Conservation (phyloP, 2,329 filamentous ascomycete species). For the Ophiostoma piceae region DNA sequence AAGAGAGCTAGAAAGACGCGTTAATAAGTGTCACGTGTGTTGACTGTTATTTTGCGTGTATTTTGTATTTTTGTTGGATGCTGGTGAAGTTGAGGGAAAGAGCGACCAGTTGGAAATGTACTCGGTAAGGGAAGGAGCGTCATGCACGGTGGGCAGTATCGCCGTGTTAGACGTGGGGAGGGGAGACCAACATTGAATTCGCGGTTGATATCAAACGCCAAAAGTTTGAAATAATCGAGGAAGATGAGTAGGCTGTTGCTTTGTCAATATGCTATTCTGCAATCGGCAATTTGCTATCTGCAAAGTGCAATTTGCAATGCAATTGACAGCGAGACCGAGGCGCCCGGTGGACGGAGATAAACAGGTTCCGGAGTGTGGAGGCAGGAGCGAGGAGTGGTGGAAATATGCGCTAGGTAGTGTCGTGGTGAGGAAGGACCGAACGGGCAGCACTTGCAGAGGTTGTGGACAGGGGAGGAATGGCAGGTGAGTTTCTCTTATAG, state of each 20-base stretch:
- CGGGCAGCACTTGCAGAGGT: too few relatives aligned
- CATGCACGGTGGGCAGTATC: background rate
- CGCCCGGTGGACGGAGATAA: constrained; percentile 20
- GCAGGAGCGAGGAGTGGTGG: background rate
- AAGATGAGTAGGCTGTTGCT: background rate
- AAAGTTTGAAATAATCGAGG: background rate
- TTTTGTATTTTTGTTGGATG: background rate
- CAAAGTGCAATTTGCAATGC: background rate
- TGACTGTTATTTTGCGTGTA: background rate
- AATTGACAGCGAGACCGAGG: constrained; percentile 9
- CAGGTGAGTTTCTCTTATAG: background rate
- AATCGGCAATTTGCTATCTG: background rate
- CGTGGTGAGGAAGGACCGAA: background rate
- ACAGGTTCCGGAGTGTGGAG: constrained; percentile 15
- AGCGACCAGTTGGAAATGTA: background rate
- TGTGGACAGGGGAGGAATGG: background rate
- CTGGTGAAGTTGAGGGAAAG: background rate
- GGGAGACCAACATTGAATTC: background rate
- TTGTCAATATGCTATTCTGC: background rate
- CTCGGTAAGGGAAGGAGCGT: too few relatives aligned
- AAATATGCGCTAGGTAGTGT: background rate
- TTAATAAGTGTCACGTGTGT: background rate
- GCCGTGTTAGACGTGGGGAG: background rate
- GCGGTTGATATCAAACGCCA: background rate
- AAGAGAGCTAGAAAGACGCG: background rate